Evolutionary conservation across 2,329 filamentous ascomycete genomes (phyloP).

Genomic region (Albophoma yamanashiensis): DNA sequence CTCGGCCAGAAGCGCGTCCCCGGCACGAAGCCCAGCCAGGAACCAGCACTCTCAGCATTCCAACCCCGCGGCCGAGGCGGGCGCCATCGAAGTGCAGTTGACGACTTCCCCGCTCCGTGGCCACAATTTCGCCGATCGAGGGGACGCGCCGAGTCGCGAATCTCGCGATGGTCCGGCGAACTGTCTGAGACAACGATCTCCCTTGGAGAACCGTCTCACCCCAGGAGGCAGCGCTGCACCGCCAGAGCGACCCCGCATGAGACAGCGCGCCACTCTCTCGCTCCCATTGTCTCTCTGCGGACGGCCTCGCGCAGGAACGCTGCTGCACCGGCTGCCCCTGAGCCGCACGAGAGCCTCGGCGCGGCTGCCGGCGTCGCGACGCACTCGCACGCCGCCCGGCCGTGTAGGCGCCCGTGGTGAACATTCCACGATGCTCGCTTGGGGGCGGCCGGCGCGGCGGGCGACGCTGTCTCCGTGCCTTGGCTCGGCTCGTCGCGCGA

Average conservation of each 20-base stretch:
- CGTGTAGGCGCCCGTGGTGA: not conserved
- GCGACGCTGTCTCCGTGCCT: not conserved
- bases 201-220: not conserved
- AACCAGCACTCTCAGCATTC: not conserved
- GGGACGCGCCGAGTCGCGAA: not conserved
- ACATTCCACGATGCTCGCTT: not conserved
- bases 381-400: not conserved
- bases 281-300: not conserved
- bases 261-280: not conserved
- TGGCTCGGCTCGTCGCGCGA: not conserved
- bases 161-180: not conserved
- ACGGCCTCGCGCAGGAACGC: not conserved
- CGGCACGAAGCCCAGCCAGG: not conserved
- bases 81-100: not conserved
- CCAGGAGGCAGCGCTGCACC: not conserved
- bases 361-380: not conserved
- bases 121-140: not conserved
- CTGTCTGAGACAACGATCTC: not conserved
- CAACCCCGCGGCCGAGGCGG: not conserved
- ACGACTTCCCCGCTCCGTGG: not conserved
- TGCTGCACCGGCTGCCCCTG: not conserved
- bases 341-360: not conserved
- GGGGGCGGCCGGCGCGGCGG: not conserved
- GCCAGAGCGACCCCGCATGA: not conserved
- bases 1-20: not conserved